These are phyloP conservation scores for Halenospora varia DNA, from an alignment of 495 filamentous ascomycete genomes.

Conservation along the genomic window DNA sequence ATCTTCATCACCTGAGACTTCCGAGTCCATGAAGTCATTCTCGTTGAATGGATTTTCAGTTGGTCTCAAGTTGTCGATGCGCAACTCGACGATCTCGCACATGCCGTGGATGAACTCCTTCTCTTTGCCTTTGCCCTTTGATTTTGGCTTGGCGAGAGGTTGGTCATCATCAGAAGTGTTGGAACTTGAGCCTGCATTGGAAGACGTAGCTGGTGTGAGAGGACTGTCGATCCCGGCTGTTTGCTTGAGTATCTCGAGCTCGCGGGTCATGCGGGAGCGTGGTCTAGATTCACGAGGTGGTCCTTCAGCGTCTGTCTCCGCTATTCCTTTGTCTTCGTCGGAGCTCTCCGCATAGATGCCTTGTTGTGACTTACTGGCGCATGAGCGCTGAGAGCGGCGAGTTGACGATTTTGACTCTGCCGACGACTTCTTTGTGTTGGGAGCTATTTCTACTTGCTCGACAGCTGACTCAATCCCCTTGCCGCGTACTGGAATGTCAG, in stretches of 20 bases:
- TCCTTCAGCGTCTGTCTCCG: not conserved
- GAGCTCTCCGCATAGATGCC: conserved; percentile 19
- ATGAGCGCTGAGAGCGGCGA: conserved; percentile 1
- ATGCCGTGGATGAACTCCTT: conserved; percentile 60
- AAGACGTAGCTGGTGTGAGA: not conserved
- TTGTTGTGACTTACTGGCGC: not conserved
- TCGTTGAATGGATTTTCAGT: conserved; percentile 69
- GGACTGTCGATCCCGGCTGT: conserved; percentile 17
- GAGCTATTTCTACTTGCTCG: not conserved
- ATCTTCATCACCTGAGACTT: conserved; percentile 70
- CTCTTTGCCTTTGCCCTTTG: conserved; percentile 14
- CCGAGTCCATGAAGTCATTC: conserved; percentile 77
- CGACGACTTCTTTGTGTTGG: not conserved
- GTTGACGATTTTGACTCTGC: conserved; percentile 1
- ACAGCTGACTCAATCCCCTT: not conserved
- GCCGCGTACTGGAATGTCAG: not conserved
- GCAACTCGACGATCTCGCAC: conserved; percentile 74
- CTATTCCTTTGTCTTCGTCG: not conserved
- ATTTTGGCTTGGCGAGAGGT: not conserved
- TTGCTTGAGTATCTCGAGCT: conserved; percentile 16
- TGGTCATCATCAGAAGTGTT: conserved; percentile 7
- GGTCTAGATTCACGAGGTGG: not conserved
- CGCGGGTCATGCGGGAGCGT: conserved; percentile 2
- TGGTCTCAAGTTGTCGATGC: conserved; percentile 79
- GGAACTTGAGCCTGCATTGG: not conserved